Evolutionary conservation across 495 filamentous ascomycete species (phyloP), one percentile per base, ranked within the genome.

Genomic region (Parathielavia appendiculata): DNA sequence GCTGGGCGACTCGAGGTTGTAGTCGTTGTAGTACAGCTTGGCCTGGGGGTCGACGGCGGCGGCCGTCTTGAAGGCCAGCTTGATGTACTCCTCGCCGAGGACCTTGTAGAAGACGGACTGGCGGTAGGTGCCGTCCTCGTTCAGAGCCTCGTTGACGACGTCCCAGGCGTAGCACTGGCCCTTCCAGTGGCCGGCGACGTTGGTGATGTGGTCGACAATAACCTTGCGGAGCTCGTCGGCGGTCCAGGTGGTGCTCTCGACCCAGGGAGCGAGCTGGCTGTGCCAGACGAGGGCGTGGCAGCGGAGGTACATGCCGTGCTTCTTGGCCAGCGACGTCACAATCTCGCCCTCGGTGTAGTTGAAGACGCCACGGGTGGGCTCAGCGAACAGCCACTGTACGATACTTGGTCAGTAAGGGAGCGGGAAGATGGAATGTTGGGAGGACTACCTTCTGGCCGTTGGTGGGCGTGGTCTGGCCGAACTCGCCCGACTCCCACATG

Each of bases 11-110:
- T 87, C 85, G 63, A 85, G 81, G 71, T 82, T 86, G 73, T 87
- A 89, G 60, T 86, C 83, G 64, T 87, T 87, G 73, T 83, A 84
- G 64, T 86, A 87, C 19, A 87, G 76, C 71, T 87, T 86, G 6
- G 81, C 79, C 16, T 66, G 52, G 0, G 79, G 82, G 63, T 86
- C 84, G 5, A 73, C 76, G 13, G 74, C 73, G 19, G 77, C 75
- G 20, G 77, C 73, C 40, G 75, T 74, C 45, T 69, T 57, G 69
- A 86, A 83, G 40, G 83, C 83, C 45, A 85, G 80, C 14, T 70
- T 71, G 59, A 85, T 75, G 66, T 76, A 88, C 54, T 79, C 76
- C 52, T 79, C 75, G 11, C 83, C 83, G 23, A 85, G 63, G 13
- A 81, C 73, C 26, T 76, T 71, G 72, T 76, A 82, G 72, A 85